Conservation (phyloP, 192 early-diverging fungal genomes). For the Gryganskiella cystojenkinii region DNA sequence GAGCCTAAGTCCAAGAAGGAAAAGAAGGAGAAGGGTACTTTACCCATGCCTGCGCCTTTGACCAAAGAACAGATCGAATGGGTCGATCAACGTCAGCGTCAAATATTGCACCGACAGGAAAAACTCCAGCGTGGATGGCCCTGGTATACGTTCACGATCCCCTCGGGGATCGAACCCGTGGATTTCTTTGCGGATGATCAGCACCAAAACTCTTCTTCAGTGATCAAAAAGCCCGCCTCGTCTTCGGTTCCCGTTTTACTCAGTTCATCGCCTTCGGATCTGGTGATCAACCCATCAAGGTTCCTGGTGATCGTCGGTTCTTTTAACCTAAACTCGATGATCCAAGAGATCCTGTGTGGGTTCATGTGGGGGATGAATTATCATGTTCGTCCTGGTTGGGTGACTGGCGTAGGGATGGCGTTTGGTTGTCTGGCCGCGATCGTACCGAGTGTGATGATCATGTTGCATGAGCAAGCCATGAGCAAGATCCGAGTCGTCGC, state of each 20-base stretch:
- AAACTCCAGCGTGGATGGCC: conserved; percentile 35
- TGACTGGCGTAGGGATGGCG: conserved; percentile 41
- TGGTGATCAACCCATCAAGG: conserved; percentile 10
- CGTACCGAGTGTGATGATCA: conserved; percentile 42
- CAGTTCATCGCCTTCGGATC: neutral
- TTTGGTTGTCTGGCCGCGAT: conserved; percentile 48
- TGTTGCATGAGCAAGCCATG: conserved; percentile 41
- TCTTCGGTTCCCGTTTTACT: conserved; percentile 3
- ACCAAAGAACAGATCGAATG: conserved; percentile 44
- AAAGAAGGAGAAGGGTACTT: neutral
- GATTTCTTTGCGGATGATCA: conserved; percentile 28
- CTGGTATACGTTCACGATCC: conserved; percentile 50
- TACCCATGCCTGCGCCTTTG: conserved; percentile 26
- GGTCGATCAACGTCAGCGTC: conserved; percentile 18
- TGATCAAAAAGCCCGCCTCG: too few relatives aligned
- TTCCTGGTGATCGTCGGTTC: conserved; percentile 39
- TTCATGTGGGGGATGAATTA: conserved; percentile 54
- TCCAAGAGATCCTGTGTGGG: conserved; percentile 45
- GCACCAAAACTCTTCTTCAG: neutral
- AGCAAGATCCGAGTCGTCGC: conserved; percentile 22
- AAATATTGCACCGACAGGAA: conserved; percentile 10
- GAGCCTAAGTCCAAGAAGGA: neutral
- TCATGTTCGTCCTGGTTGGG: conserved; percentile 47
- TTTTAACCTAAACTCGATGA: conserved; percentile 47
- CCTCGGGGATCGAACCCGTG: conserved; percentile 38